Conservation (phyloP, 352 stramenopile genomes). For the Nothophytophthora sp. region DNA sequence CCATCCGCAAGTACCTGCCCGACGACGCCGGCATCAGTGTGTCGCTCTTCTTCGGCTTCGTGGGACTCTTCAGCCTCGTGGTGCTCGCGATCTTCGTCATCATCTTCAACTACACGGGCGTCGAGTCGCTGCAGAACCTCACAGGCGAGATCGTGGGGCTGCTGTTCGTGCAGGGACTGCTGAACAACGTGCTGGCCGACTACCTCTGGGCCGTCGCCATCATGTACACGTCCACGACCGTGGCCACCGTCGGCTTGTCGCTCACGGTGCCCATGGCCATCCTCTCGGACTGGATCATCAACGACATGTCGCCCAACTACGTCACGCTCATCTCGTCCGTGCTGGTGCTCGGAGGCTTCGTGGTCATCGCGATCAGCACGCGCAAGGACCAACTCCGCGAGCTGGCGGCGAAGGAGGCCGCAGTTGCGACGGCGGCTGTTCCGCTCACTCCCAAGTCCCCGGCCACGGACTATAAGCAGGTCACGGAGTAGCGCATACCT, state of each 20-base stretch:
- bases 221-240: slow-evolving; percentile 95
- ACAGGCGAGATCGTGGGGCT: slow-evolving; percentile 83
- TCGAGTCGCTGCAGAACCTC: slow-evolving; percentile 69
- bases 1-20: slow-evolving; percentile 74
- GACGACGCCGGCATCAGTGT: slow-evolving; percentile 91
- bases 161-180: slow-evolving; percentile 89
- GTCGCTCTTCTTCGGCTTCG: slow-evolving; percentile 95
- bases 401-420: slow-evolving; percentile 1
- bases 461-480: slow-evolving; percentile 31
- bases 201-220: slow-evolving; percentile 96
- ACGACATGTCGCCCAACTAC: slow-evolving; percentile 46
- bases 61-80: slow-evolving; percentile 95
- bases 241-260: slow-evolving; percentile 96
- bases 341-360: slow-evolving; percentile 77
- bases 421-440: background rate
- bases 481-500: slow-evolving; percentile 32
- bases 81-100: slow-evolving; percentile 89
- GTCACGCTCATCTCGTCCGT: slow-evolving; percentile 62
- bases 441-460: slow-evolving; percentile 28
- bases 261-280: slow-evolving; percentile 97
- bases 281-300: slow-evolving; percentile 84
- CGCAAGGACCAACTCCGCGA: slow-evolving; percentile 29
- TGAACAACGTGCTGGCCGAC: slow-evolving; percentile 96
- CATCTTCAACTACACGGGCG: slow-evolving; percentile 65
- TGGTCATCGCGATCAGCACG: slow-evolving; percentile 50